phyloP scores from a whole-genome alignment of 2,329 filamentous ascomycete genomes.

The Ophiosphaerella narmari region DNA sequence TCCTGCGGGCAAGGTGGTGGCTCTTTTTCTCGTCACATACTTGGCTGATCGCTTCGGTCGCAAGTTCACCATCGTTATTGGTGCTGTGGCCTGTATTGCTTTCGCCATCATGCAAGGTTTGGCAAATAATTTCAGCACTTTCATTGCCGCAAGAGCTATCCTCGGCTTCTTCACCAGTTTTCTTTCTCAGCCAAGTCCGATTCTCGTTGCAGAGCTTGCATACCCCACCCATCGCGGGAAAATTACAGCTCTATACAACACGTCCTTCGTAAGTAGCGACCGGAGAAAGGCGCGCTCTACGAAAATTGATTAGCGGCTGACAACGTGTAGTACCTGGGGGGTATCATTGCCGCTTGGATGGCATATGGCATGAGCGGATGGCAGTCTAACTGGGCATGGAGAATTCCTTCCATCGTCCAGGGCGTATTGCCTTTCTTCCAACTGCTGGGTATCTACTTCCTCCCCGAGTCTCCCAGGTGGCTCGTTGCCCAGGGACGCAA shows the following conservation, averaged over 20 bases:
- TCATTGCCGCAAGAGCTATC: background rate
- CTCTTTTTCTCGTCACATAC: slow-evolving; percentile 34
- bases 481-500: slow-evolving; percentile 54
- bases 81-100: background rate
- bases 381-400: slow-evolving; percentile 48
- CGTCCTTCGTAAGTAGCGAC: background rate
- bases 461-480: slow-evolving; percentile 48
- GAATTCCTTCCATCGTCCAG: slow-evolving; percentile 52
- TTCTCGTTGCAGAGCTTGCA: slow-evolving; percentile 50
- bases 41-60: slow-evolving; percentile 43
- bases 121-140: background rate
- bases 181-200: slow-evolving; percentile 45
- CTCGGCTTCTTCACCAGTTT: slow-evolving; percentile 41
- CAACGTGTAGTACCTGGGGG: slow-evolving; percentile 49
- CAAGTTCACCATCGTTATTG: slow-evolving; percentile 26
- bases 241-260: slow-evolving; percentile 39
- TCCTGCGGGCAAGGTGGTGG: slow-evolving; percentile 19
- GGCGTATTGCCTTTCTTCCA: slow-evolving; percentile 17
- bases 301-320: slow-evolving; percentile 6
- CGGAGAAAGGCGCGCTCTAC: background rate
- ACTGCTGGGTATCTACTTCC: slow-evolving; percentile 48
- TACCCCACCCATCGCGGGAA: slow-evolving; percentile 48
- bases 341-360: slow-evolving; percentile 45
- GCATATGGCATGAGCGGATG: slow-evolving; percentile 52
- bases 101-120: background rate